phyloP scores from a whole-genome alignment of 441 rosid genomes.

The Melastoma candidum region DNA sequence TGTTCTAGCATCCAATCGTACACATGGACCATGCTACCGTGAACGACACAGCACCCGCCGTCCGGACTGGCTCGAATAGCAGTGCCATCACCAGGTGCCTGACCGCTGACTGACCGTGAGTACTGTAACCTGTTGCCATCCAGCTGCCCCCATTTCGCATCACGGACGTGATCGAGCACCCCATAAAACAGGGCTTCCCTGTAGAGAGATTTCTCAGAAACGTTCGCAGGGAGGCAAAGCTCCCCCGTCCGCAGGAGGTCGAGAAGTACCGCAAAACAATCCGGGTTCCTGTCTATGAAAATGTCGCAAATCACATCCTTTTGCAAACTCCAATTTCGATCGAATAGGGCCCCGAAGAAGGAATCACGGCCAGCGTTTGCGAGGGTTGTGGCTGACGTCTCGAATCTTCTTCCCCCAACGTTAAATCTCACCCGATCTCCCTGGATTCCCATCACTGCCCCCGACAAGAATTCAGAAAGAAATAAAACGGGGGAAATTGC shows the following conservation, averaged over 20 bases:
- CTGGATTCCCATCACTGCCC: conserved; percentile 45
- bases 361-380: conserved; percentile 88
- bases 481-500: too few species aligned
- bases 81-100: conserved; percentile 90
- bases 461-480: neutral
- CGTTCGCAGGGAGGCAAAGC: conserved; percentile 46
- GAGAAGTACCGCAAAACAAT: conserved; percentile 76
- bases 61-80: conserved; percentile 86
- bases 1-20: conserved; percentile 89
- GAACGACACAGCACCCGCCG: conserved; percentile 91
- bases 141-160: conserved; percentile 75
- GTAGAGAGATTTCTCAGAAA: conserved; percentile 60
- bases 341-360: conserved; percentile 73
- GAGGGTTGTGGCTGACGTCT: conserved; percentile 78
- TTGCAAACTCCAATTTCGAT: conserved; percentile 56
- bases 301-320: conserved; percentile 18
- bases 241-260: conserved; percentile 96
- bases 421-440: conserved; percentile 71
- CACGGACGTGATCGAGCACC: conserved; percentile 61
- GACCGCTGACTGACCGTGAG: conserved; percentile 46
- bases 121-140: conserved; percentile 69
- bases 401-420: conserved; percentile 82
- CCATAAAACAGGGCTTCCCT: conserved; percentile 83
- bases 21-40: conserved; percentile 79
- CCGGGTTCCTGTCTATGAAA: conserved; percentile 80